Conservation (phyloP, 495 filamentous ascomycete species). For the Tuber magnatum region DNA sequence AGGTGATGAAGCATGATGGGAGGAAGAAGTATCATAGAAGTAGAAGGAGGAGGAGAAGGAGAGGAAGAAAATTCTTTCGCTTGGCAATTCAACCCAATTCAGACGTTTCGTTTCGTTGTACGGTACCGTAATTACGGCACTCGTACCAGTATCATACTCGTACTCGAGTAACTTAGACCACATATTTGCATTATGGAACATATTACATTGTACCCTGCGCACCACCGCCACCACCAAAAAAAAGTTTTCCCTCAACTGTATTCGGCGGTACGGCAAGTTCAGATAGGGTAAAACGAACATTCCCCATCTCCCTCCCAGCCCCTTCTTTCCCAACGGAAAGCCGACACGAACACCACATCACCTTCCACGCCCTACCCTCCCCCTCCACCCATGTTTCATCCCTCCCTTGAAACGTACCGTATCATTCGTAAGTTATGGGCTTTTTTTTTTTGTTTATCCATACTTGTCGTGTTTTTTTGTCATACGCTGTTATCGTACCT, state of each 20-base stretch:
- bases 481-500: not conserved
- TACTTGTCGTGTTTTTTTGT: too few species aligned
- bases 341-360: not conserved
- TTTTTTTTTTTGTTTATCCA: too few species aligned
- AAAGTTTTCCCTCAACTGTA: not conserved
- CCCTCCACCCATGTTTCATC: constrained; percentile 3
- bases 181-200: not conserved
- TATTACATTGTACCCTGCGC: not conserved
- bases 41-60: not conserved
- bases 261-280: too few species aligned
- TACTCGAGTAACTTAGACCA: too few species aligned
- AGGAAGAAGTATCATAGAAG: too few species aligned
- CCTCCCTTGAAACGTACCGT: not conserved
- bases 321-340: not conserved
- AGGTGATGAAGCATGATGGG: not conserved
- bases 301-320: too few species aligned
- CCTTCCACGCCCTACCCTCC: not conserved
- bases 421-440: not conserved
- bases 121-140: too few species aligned
- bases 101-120: not conserved
- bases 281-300: not conserved
- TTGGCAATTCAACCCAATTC: not conserved
- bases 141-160: too few species aligned
- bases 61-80: not conserved
- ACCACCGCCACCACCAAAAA: not conserved